phyloP scores from a whole-genome alignment of 495 filamentous ascomycete species.

The Mycothermus thermophilus region DNA sequence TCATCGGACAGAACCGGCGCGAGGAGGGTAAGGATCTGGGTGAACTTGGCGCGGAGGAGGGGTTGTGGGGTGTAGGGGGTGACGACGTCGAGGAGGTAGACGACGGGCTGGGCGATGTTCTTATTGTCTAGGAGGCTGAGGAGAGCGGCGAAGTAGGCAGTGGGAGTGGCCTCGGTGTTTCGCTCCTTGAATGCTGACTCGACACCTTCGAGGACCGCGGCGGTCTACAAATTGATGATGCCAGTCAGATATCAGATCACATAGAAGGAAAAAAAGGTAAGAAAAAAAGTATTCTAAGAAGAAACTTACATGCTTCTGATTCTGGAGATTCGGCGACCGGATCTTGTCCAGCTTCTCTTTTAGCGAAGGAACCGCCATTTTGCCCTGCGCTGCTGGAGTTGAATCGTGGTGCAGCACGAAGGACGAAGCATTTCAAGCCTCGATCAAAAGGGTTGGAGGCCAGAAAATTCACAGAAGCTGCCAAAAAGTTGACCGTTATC shows the following conservation, averaged over 20 bases:
- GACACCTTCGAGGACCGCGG: slow-evolving; percentile 75
- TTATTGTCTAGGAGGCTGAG: slow-evolving; percentile 80
- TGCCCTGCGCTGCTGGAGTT: slow-evolving; percentile 12
- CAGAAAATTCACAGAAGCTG: slow-evolving; percentile 14
- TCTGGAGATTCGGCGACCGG: slow-evolving; percentile 89
- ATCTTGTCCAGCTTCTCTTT: slow-evolving; percentile 91
- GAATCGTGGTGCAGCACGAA: too few relatives aligned
- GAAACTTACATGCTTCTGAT: slow-evolving; percentile 66
- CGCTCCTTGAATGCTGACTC: slow-evolving; percentile 85
- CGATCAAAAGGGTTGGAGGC: slow-evolving; percentile 2
- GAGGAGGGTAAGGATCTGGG: slow-evolving; percentile 75
- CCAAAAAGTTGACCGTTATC: slow-evolving; percentile 21
- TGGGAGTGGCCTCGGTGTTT: slow-evolving; percentile 65
- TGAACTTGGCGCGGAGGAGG: slow-evolving; percentile 82
- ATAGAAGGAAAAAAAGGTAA: background rate
- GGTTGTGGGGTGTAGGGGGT: slow-evolving; percentile 69
- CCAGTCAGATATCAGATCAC: slow-evolving; percentile 4
- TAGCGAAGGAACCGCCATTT: slow-evolving; percentile 49
- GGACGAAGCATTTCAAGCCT: too few relatives aligned
- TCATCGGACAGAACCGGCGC: slow-evolving; percentile 65
- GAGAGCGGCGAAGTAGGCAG: slow-evolving; percentile 93
- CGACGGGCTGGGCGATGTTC: slow-evolving; percentile 71
- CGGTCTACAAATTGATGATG: slow-evolving; percentile 65
- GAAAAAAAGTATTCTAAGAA: background rate
- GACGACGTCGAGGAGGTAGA: slow-evolving; percentile 89